phyloP scores from a whole-genome alignment of 768 basidiomycete genomes.

The Phlebiopsis gigantea region DNA sequence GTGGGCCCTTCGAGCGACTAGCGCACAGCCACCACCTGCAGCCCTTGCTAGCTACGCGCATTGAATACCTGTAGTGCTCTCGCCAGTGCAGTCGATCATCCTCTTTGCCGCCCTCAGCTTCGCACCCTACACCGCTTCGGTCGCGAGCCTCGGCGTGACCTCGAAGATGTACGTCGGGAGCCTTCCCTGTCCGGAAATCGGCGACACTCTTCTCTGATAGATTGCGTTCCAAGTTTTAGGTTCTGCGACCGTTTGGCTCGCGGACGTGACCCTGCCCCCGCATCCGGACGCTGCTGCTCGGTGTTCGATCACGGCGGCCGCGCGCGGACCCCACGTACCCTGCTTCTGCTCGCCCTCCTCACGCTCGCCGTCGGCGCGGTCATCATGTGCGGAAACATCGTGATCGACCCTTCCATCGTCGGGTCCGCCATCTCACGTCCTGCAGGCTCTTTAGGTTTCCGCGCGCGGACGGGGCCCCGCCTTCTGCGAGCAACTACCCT shows the following conservation, averaged over 20 bases:
- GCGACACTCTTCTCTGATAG: not conserved
- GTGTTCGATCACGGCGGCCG: slow-evolving; percentile 63
- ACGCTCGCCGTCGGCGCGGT: slow-evolving; percentile 37
- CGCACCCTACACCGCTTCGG: slow-evolving; percentile 53
- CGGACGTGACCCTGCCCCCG: slow-evolving; percentile 61
- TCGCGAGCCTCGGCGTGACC: slow-evolving; percentile 44
- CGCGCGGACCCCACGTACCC: slow-evolving; percentile 35
- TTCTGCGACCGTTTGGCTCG: slow-evolving; percentile 66
- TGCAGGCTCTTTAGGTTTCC: not conserved
- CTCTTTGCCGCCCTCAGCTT: slow-evolving; percentile 45
- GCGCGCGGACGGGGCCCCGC: no score
- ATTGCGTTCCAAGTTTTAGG: slow-evolving; percentile 32
- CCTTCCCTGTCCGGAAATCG: not conserved
- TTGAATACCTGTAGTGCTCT: slow-evolving; percentile 42
- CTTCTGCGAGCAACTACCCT: slow-evolving; percentile 62
- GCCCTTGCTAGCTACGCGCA: slow-evolving; percentile 46
- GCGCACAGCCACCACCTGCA: slow-evolving; percentile 57
- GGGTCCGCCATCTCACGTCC: slow-evolving; percentile 34
- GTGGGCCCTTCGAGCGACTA: slow-evolving; percentile 53
- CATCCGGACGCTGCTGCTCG: slow-evolving; percentile 50
- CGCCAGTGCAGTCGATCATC: slow-evolving; percentile 47
- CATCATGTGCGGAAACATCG: slow-evolving; percentile 56
- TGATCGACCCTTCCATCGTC: slow-evolving; percentile 48
- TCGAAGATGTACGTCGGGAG: slow-evolving; percentile 48
- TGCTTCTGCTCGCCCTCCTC: slow-evolving; percentile 35